Evolutionary conservation across 2,329 filamentous ascomycete genomes (phyloP).

Genomic region (Coniella vitis): DNA sequence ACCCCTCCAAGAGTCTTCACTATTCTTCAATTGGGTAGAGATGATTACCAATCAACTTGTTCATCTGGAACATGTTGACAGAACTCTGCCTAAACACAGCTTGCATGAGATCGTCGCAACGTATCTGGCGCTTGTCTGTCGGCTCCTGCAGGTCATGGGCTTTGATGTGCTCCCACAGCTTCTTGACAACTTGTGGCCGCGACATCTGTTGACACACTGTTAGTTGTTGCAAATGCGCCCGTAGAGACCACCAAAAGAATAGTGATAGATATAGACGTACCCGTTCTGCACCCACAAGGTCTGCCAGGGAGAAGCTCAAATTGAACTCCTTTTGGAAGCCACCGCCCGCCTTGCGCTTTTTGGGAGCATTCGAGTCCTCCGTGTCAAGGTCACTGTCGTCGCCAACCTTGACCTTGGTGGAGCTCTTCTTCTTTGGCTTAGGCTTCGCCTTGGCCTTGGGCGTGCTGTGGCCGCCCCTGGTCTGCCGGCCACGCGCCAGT

Average conservation of each 20-base stretch:
- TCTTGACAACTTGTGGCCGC: conserved; percentile 91
- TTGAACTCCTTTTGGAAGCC: conserved; percentile 88
- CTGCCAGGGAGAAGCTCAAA: conserved; percentile 62
- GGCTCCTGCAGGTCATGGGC: conserved; percentile 83
- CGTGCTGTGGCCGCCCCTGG: conserved; percentile 70
- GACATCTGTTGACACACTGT: conserved; percentile 68
- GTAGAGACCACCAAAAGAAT: neutral
- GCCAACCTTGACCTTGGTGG: conserved; percentile 66
- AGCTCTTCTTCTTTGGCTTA: conserved; percentile 56
- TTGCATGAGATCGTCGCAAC: conserved; percentile 85
- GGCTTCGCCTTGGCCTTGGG: conserved; percentile 36
- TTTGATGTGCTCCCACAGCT: conserved; percentile 94
- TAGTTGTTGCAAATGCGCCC: conserved; percentile 22
- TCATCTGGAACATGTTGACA: conserved; percentile 99
- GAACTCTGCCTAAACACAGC: conserved; percentile 85
- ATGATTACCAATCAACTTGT: conserved; percentile 87
- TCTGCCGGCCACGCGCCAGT: conserved; percentile 50
- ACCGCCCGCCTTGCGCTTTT: conserved; percentile 77
- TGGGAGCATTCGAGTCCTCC: conserved; percentile 50
- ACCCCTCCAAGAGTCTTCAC: neutral
- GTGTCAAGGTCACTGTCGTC: conserved; percentile 74
- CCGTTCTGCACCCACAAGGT: conserved; percentile 62
- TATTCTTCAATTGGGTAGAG: conserved; percentile 75
- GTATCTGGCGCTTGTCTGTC: conserved; percentile 82
- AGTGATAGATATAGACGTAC: conserved; percentile 36